Base-by-base conservation (phyloP, 257 asterid genomes). In the Capsicum chinense region DNA sequence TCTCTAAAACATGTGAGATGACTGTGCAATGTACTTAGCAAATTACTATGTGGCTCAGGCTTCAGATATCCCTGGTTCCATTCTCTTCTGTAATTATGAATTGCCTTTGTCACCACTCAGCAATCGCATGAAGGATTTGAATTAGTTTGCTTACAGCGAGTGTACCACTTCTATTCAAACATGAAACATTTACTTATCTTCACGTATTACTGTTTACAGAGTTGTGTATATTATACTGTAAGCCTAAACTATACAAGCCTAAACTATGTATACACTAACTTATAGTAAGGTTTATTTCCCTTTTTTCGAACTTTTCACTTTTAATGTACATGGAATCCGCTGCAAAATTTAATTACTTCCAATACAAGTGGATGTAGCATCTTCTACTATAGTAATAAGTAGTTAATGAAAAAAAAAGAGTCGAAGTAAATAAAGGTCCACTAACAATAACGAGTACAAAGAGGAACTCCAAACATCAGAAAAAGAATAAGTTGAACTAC, bases 51-150 rank as follows among this genome's bases (percentile, higher is more conserved):
- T 39, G 44, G 5, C 3, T 39, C 52, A 68, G 54, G 44, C 3
- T 39, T 39, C 52, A 68, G 54, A 68, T 68, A 68, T 68, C 6
- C 37, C 54, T 68, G 52, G 12, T 76, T 13, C 14, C 21, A 26
- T 52, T 76, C 48, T 52, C 50, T 54, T 54, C 44, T 14, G 59
- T 76, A 76, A 76, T 76, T 52, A 14, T 26, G 64, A 54, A 66
- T 66, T 66, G 73, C 73, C 73, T 66, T 66, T 66, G 73, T 66
- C 47, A 13, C 73, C n/a, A 66, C 73, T 66, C 73, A 66, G 73
- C 73, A 66, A 56, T 14, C 62, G 19, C 19, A 56, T 5, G n/a
- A 66, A 12, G 64, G 15, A 78, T 15, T 78, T 33, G 64, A 21
- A 13, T 26, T 5, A 33, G n/a, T 66, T 11, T 21, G 9, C 9